phyloP scores from a whole-genome alignment of 2,329 filamentous ascomycete genomes.

The Scopulariopsis brevicaulis region DNA sequence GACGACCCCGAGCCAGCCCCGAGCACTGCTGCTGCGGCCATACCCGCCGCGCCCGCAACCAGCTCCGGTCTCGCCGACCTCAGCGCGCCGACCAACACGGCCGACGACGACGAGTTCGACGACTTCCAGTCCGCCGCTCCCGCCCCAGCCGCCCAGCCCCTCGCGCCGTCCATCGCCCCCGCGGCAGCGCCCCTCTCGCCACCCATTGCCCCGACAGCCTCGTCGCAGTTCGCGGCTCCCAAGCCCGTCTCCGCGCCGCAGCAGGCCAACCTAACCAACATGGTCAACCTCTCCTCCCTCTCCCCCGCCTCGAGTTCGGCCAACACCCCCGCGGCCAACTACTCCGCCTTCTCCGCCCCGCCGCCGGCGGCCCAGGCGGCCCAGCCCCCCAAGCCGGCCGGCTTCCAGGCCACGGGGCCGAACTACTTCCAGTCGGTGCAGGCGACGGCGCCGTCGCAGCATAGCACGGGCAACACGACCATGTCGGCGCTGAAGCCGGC shows the following conservation, averaged over 20 bases:
- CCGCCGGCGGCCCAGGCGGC: conserved; percentile 14
- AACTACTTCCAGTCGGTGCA: conserved; percentile 92
- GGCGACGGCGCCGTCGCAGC: conserved; percentile 17
- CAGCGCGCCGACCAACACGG: conserved; percentile 18
- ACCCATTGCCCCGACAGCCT: conserved; percentile 36
- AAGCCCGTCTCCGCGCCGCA: conserved; percentile 78
- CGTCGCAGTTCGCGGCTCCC: conserved; percentile 66
- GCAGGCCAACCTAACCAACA: conserved; percentile 66
- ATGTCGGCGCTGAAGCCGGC: conserved; percentile 37
- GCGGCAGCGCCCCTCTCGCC: conserved; percentile 28
- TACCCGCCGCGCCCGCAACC: conserved; percentile 1
- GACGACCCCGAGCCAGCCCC: conserved; percentile 48
- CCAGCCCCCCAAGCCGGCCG: conserved; percentile 16
- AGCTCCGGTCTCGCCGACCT: conserved; percentile 35
- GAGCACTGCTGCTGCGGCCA: background rate
- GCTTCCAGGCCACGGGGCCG: conserved; percentile 46
- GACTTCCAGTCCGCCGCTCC: conserved; percentile 88
- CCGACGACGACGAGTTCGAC: conserved; percentile 88
- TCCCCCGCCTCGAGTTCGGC: conserved; percentile 57
- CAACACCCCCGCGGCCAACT: conserved; percentile 46
- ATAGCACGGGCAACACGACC: conserved; percentile 20
- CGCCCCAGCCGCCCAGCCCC: conserved; percentile 24
- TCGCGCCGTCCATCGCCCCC: conserved; percentile 24
- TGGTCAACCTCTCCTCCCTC: conserved; percentile 70
- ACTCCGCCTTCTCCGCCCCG: conserved; percentile 49